Evolutionary conservation across 2,329 filamentous ascomycete genomes (phyloP).

Genomic region (Knoxdaviesia proteae): DNA sequence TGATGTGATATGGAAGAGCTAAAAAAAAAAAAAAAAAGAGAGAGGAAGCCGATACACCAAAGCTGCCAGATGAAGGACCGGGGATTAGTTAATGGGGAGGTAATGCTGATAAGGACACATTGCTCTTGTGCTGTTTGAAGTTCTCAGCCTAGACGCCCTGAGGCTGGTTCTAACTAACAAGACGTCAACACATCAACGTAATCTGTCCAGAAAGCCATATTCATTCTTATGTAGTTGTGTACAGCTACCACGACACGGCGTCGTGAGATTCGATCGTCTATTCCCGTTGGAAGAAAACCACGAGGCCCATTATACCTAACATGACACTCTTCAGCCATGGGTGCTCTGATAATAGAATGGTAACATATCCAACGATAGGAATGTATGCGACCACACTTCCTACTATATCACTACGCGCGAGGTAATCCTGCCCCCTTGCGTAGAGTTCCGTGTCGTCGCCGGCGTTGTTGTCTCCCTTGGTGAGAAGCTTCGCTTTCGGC

Average conservation of each 20-base stretch:
- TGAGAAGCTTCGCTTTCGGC: conserved; percentile 52
- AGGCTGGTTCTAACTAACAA: neutral
- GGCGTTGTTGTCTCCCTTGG: conserved; percentile 92
- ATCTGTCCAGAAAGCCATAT: too few relatives aligned
- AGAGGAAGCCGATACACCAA: too few relatives aligned
- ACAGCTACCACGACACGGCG: neutral
- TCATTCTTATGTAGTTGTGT: neutral
- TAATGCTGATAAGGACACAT: too few relatives aligned
- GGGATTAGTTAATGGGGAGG: too few relatives aligned
- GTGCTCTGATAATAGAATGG: conserved; percentile 84
- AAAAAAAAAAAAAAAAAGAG: too few relatives aligned
- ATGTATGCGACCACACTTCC: conserved; percentile 84
- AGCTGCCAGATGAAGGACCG: too few relatives aligned
- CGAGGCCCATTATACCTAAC: conserved; percentile 82
- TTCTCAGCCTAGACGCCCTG: too few relatives aligned
- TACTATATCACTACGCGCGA: conserved; percentile 76
- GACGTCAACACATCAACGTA: neutral
- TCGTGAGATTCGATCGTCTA: conserved; percentile 16
- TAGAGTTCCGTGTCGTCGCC: conserved; percentile 82
- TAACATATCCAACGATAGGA: conserved; percentile 91
- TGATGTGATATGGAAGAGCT: too few relatives aligned
- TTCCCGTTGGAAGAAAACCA: conserved; percentile 84
- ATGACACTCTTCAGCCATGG: conserved; percentile 94
- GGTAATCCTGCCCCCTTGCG: conserved; percentile 66
- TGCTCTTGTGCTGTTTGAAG: too few relatives aligned